A percentile compares a stretch with the other conserved stretches of the same genome.
Evolutionary conservation across 228 moss, liverwort and hornwort species (phyloP).

Genomic region (Sphagnum magellanicum): DNA sequence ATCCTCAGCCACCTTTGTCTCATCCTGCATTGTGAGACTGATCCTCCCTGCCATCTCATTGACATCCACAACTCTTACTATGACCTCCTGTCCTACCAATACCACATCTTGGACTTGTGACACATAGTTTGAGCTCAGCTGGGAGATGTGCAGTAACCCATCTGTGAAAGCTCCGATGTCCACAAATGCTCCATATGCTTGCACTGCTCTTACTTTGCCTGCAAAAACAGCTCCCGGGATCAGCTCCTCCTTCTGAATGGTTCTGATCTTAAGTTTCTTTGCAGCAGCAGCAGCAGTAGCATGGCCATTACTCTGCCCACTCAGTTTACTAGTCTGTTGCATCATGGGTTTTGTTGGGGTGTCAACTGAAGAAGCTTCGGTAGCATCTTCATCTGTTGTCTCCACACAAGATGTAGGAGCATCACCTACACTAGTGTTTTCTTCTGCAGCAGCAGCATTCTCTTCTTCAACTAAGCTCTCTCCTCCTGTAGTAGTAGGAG

Average conservation of each 20-base stretch:
- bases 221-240: conserved; percentile 61
- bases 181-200: conserved; percentile 77
- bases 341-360: neutral
- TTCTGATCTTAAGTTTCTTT: conserved; percentile 22
- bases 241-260: conserved; percentile 52
- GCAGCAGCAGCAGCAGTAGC: neutral
- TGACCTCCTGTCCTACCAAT: conserved; percentile 62
- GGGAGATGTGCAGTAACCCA: conserved; percentile 89
- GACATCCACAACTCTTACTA: conserved; percentile 57
- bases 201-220: conserved; percentile 65
- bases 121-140: conserved; percentile 48
- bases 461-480: conserved; percentile 8
- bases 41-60: conserved; percentile 64
- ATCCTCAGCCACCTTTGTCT: conserved; percentile 21
- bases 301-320: too few relatives aligned
- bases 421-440: neutral
- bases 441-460: conserved; percentile 5
- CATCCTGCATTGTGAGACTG: conserved; percentile 60
- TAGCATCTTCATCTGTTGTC: neutral
- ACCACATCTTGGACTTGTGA: conserved; percentile 58
- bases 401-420: neutral
- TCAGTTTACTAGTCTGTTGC: too few relatives aligned
- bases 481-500: conserved; percentile 3
- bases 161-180: conserved; percentile 89
- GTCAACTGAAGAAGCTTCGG: neutral